phyloP scores from a whole-genome alignment of 192 early-diverging fungal species.

The Martensiomyces pterosporus region DNA sequence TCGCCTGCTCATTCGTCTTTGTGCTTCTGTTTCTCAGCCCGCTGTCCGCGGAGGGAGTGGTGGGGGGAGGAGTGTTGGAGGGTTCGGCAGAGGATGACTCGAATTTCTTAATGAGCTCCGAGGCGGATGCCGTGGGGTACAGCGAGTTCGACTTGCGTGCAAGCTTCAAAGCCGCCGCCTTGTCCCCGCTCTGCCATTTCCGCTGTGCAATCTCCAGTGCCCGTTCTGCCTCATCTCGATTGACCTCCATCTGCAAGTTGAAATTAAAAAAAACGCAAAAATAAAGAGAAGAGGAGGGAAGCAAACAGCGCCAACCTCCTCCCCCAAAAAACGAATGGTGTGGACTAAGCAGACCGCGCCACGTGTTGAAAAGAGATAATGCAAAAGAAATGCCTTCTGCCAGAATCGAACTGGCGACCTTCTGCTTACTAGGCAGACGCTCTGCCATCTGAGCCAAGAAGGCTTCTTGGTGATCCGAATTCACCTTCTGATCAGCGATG shows the following conservation, averaged over 20 bases:
- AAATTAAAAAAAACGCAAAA: conserved; percentile 6
- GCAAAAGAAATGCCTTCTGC: too few species aligned
- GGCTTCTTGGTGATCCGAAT: too few species aligned
- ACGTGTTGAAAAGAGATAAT: too few species aligned
- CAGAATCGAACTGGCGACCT: too few species aligned
- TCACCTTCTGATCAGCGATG: too few species aligned
- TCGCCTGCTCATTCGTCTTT: too few species aligned
- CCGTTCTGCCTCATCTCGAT: conserved; percentile 81
- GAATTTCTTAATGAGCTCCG: conserved; percentile 50
- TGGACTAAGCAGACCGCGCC: too few species aligned
- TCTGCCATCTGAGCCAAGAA: too few species aligned
- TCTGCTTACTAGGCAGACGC: too few species aligned
- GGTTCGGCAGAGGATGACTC: conserved; percentile 1
- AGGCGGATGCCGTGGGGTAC: conserved; percentile 68
- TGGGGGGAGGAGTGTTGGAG: conserved; percentile 4
- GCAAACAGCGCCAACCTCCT: too few species aligned
- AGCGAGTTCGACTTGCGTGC: conserved; percentile 77
- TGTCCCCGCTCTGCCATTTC: conserved; percentile 64
- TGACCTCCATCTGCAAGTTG: conserved; percentile 61
- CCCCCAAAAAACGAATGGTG: too few species aligned
- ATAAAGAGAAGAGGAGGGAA: not conserved
- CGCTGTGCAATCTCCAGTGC: conserved; percentile 74
- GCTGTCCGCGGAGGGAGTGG: conserved; percentile 15
- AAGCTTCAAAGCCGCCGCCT: conserved; percentile 69
- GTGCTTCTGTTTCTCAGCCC: conserved; percentile 1